phyloP scores from a whole-genome alignment of 2,329 filamentous ascomycete genomes.

The Xylariaceae sp. region DNA sequence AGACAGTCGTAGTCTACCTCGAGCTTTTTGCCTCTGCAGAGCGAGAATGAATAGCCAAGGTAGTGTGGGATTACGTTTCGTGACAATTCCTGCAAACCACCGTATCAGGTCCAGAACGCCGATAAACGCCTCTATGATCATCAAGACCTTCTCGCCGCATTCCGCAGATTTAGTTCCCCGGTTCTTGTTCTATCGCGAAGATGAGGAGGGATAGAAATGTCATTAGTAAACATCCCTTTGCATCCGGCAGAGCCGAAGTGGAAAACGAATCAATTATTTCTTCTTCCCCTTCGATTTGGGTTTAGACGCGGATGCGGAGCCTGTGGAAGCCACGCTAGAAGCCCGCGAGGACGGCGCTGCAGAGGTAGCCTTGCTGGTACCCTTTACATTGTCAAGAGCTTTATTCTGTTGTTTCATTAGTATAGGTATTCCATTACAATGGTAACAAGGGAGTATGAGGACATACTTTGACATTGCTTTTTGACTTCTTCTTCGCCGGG shows the following conservation, averaged over 20 bases:
- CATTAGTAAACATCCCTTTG: background rate
- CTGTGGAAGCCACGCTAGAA: slow-evolving; percentile 77
- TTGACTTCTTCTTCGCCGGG: slow-evolving; percentile 91
- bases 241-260: background rate
- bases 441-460: background rate
- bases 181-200: background rate
- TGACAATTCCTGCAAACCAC: slow-evolving; percentile 1
- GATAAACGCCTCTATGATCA: slow-evolving; percentile 13
- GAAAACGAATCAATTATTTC: slow-evolving; percentile 35
- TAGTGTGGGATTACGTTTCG: slow-evolving; percentile 3
- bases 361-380: slow-evolving; percentile 65
- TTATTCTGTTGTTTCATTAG: slow-evolving; percentile 64
- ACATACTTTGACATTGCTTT: slow-evolving; percentile 79
- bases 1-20: background rate
- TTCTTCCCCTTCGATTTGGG: slow-evolving; percentile 48
- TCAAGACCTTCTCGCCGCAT: slow-evolving; percentile 3
- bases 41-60: background rate
- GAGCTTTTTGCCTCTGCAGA: background rate
- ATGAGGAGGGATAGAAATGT: background rate
- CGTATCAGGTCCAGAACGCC: slow-evolving; percentile 5
- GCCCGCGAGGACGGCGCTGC: slow-evolving; percentile 74
- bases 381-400: slow-evolving; percentile 82
- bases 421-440: background rate
- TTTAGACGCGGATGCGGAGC: slow-evolving; percentile 45
- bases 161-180: background rate